Percentiles rank a stretch among this genome's conserved stretches.
These are phyloP conservation scores for Mycocalia duriaeana DNA, from an alignment of 1,284 basidiomycete species.

Conservation along the genomic window DNA sequence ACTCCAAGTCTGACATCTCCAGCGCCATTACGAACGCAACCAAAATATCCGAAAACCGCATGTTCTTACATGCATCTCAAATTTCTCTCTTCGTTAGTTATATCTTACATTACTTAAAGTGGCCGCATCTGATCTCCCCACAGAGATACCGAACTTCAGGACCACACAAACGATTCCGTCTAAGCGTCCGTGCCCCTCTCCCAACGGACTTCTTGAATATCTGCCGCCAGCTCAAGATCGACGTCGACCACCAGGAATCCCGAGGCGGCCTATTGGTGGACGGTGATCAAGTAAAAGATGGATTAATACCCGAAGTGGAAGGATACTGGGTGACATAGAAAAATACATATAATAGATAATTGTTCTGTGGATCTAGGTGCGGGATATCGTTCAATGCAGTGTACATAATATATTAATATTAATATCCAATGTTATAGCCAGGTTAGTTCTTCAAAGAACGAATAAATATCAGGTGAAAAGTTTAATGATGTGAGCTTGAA, in stretches of 20 bases:
- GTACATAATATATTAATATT: neutral
- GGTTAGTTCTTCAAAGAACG: no score
- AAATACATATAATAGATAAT: neutral
- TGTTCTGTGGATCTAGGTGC: neutral
- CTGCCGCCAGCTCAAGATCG: slow-evolving; percentile 39
- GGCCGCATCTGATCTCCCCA: neutral
- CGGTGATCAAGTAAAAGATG: slow-evolving; percentile 26
- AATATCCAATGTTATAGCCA: no score
- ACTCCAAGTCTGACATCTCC: slow-evolving; percentile 31
- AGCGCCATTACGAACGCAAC: slow-evolving; percentile 26
- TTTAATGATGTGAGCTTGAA: neutral
- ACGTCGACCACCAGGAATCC: slow-evolving; percentile 28
- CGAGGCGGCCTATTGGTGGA: slow-evolving; percentile 46
- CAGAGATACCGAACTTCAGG: slow-evolving; percentile 46
- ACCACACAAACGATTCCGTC: slow-evolving; percentile 38
- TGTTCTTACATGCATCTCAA: slow-evolving; percentile 59
- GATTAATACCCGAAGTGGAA: slow-evolving; percentile 32
- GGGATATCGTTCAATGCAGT: neutral
- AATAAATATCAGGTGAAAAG: neutral
- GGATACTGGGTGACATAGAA: slow-evolving; percentile 17
- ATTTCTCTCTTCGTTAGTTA: slow-evolving; percentile 48
- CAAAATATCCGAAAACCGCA: slow-evolving; percentile 37
- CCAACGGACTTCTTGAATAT: slow-evolving; percentile 44
- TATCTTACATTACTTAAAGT: neutral
- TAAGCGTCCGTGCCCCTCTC: slow-evolving; percentile 49